Percentiles rank a stretch among this genome's conserved stretches.
phyloP scores from a whole-genome alignment of 306 rosid species.

The Coriaria nepalensis region DNA sequence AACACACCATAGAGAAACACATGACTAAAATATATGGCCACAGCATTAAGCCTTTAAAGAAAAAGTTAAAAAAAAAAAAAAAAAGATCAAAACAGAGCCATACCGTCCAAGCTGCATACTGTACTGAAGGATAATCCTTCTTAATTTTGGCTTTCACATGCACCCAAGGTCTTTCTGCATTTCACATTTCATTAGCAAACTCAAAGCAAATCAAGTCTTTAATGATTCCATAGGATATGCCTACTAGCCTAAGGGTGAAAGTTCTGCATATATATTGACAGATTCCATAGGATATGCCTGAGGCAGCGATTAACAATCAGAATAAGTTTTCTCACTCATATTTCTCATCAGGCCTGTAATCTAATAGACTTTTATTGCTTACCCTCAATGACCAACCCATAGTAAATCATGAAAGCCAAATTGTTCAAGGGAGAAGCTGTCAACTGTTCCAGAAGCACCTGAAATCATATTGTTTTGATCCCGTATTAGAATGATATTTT shows the following conservation, averaged over 20 bases:
- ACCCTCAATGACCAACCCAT: conserved; percentile 74
- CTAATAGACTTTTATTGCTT: conserved; percentile 11
- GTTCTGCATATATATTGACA: too few relatives aligned
- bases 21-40: too few relatives aligned
- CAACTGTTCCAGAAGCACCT: conserved; percentile 84
- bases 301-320: too few relatives aligned
- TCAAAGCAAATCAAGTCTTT: too few relatives aligned
- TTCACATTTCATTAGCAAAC: conserved; percentile 11
- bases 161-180: conserved; percentile 71
- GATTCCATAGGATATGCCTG: too few relatives aligned
- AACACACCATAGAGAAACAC: too few relatives aligned
- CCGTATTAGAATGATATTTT: not conserved
- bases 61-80: not conserved
- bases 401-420: conserved; percentile 71
- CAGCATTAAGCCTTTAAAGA: too few relatives aligned
- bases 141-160: conserved; percentile 72
- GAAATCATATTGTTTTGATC: conserved; percentile 11
- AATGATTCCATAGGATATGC: too few relatives aligned
- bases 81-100: conserved; percentile 12
- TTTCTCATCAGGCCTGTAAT: too few relatives aligned
- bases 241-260: too few relatives aligned
- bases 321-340: too few relatives aligned
- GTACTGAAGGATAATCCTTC: conserved; percentile 77
- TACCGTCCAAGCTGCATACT: conserved; percentile 85
- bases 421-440: conserved; percentile 88